Conservation (phyloP, 108 stramenopile genomes). For the Mediolabrus comicus region DNA sequence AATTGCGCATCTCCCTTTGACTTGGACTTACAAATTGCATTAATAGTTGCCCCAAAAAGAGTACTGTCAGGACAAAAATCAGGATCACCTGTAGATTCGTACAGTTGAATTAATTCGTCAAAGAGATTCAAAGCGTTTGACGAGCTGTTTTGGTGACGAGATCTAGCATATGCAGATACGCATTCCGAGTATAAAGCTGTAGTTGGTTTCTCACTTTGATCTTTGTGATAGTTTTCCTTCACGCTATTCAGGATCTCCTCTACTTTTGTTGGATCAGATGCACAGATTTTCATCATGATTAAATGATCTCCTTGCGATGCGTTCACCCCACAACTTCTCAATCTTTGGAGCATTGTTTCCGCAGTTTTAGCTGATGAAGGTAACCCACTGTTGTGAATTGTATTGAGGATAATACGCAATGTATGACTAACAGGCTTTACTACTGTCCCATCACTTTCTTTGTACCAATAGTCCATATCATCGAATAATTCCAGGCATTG, state of each 20-base stretch:
- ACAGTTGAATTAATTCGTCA: slow-evolving; percentile 28
- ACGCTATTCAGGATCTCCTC: slow-evolving; percentile 29
- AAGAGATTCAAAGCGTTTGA: slow-evolving; percentile 24
- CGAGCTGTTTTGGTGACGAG: slow-evolving; percentile 9
- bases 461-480: slow-evolving; percentile 26
- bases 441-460: slow-evolving; percentile 19
- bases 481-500: slow-evolving; percentile 24
- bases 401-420: slow-evolving; percentile 32
- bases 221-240: slow-evolving; percentile 26
- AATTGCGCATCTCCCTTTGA: slow-evolving; percentile 9
- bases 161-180: slow-evolving; percentile 32
- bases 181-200: slow-evolving; percentile 30
- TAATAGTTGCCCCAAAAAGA: slow-evolving; percentile 30
- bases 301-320: slow-evolving; percentile 35
- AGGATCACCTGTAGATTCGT: slow-evolving; percentile 26
- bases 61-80: slow-evolving; percentile 35
- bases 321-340: slow-evolving; percentile 26
- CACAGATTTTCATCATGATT: slow-evolving; percentile 9
- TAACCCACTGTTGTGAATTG: slow-evolving; percentile 23
- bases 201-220: slow-evolving; percentile 36
- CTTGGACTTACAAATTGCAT: slow-evolving; percentile 31
- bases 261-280: slow-evolving; percentile 13
- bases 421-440: slow-evolving; percentile 31
- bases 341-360: slow-evolving; percentile 11
- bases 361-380: slow-evolving; percentile 2